Conservation (phyloP, 1,284 basidiomycete genomes). For the Leccinum subspadiceum region DNA sequence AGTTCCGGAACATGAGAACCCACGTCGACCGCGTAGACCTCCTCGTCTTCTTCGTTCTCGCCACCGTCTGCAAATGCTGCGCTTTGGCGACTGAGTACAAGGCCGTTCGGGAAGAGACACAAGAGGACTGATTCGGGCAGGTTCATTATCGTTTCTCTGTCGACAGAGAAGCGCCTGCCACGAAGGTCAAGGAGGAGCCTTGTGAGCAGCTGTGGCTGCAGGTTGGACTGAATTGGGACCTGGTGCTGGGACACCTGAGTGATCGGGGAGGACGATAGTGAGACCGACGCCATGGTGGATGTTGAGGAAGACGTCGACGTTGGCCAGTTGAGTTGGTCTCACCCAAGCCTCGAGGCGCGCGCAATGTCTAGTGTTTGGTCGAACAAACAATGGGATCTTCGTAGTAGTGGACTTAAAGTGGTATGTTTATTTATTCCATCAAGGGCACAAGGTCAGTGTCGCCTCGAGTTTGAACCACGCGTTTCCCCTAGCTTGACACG, state of each 20-base stretch:
- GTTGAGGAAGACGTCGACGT: constrained; percentile 13
- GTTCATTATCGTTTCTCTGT: constrained; percentile 98
- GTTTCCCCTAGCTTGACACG: constrained; percentile 16
- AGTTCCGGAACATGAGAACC: constrained; percentile 33
- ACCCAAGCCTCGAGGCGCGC: constrained; percentile 33
- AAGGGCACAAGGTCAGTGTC: constrained; percentile 8
- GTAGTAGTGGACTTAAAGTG: constrained; percentile 1
- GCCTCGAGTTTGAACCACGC: constrained; percentile 24
- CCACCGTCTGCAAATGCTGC: constrained; percentile 70
- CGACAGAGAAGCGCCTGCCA: constrained; percentile 90
- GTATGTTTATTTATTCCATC: constrained; percentile 1
- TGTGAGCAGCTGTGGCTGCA: constrained; percentile 82
- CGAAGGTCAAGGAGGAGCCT: constrained; percentile 91
- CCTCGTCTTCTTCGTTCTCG: constrained; percentile 86
- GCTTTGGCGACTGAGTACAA: constrained; percentile 88
- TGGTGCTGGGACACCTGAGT: constrained; percentile 77
- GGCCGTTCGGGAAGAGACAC: constrained; percentile 96
- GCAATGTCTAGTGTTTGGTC: constrained; percentile 29
- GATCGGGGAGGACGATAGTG: constrained; percentile 73
- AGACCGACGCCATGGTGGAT: constrained; percentile 45
- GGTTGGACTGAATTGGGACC: constrained; percentile 62
- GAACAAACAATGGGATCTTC: constrained; percentile 24
- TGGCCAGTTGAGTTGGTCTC: not conserved
- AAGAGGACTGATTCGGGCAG: constrained; percentile 95
- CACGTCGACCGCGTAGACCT: constrained; percentile 95